Conservation (phyloP, 306 rosid species). For the Purshia tridentata region DNA sequence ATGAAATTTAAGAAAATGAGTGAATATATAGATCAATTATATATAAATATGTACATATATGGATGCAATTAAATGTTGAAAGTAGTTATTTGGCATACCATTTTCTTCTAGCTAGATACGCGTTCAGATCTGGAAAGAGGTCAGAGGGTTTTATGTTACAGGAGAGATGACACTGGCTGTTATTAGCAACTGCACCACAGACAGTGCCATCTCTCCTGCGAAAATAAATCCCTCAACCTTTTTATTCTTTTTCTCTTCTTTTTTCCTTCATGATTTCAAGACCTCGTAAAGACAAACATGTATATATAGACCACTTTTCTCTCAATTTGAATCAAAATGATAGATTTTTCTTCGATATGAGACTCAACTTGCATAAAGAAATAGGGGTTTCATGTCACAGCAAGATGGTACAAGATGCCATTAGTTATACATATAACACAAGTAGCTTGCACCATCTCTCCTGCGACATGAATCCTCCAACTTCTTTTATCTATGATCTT, state of each 20-base stretch:
- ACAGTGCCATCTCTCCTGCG: conserved; percentile 8
- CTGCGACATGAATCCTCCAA: conserved; percentile 4
- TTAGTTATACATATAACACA: not conserved
- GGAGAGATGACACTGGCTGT: not conserved
- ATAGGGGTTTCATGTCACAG: not conserved
- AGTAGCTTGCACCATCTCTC: conserved; percentile 5
- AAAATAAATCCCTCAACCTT: not conserved
- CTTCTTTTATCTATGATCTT: not conserved
- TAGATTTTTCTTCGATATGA: not conserved
- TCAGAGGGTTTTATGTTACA: not conserved
- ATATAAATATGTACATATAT: too few species aligned
- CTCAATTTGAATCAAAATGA: not conserved
- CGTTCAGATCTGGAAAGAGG: not conserved
- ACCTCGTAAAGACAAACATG: not conserved
- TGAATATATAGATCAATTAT: too few species aligned
- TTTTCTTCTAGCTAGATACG: not conserved
- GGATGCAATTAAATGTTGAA: too few species aligned
- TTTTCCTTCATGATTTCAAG: not conserved
- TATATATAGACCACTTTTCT: not conserved
- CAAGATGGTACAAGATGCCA: not conserved
- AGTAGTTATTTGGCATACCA: not conserved
- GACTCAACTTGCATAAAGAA: not conserved
- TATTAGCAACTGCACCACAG: not conserved
- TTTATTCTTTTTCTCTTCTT: not conserved
- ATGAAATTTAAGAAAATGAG: too few species aligned